Evolutionary conservation across 495 filamentous ascomycete genomes (phyloP).

Genomic region (Tirmania nivea): DNA sequence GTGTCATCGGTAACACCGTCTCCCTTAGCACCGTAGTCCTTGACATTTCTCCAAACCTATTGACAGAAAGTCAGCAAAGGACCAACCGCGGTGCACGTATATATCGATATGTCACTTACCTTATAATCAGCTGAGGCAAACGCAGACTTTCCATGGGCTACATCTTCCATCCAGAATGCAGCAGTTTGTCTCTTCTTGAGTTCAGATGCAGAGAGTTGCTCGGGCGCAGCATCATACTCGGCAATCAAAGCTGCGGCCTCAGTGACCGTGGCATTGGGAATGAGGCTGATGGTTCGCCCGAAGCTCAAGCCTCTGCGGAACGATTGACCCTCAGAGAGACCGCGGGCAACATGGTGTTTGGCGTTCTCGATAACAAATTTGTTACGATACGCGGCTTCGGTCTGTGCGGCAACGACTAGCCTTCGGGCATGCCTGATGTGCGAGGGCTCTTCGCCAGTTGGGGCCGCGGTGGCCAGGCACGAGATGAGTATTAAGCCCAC

Average conservation of each 20-base stretch:
- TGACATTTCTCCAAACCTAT: constrained; percentile 25
- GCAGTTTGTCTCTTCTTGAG: not conserved
- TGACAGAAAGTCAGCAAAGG: no score
- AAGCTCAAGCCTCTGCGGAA: not conserved
- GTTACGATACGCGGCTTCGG: not conserved
- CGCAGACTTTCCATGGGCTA: not conserved
- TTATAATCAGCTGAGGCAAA: not conserved
- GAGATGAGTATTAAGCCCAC: not conserved
- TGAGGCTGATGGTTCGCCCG: not conserved
- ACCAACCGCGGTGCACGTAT: no score
- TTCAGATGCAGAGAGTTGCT: not conserved
- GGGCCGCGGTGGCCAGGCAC: not conserved
- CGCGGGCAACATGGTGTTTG: not conserved
- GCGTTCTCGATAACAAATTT: not conserved
- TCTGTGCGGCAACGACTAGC: not conserved
- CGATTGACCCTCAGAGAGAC: not conserved
- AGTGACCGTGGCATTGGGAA: not conserved
- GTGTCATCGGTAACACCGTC: constrained; percentile 47
- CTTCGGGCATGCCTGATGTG: not conserved
- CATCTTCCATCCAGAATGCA: not conserved
- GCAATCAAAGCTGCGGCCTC: not conserved
- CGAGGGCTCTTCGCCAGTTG: not conserved
- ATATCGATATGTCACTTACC: not conserved
- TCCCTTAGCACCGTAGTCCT: constrained; percentile 53
- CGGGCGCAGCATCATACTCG: not conserved